Evolutionary conservation across 345 rosid genomes (phyloP).

Genomic region (Raphanus raphanistrum): DNA sequence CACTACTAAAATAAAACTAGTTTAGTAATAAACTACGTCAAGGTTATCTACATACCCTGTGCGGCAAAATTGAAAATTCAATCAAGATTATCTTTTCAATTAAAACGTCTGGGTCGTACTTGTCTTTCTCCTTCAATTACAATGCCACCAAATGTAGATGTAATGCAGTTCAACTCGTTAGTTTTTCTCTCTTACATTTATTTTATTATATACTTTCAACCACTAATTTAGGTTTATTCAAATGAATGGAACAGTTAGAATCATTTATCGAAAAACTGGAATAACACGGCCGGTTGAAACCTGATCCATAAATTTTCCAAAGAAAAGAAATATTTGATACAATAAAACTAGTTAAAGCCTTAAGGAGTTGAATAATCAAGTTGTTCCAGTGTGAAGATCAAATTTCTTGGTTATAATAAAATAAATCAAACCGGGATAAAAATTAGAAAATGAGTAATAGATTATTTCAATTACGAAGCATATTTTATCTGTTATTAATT

Average conservation of each 20-base stretch:
- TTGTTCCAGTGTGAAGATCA: background rate
- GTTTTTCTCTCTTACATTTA: background rate
- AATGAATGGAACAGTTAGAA: slow-evolving; percentile 2
- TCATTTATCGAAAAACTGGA: slow-evolving; percentile 9
- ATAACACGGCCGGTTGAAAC: slow-evolving; percentile 17
- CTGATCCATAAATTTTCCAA: slow-evolving; percentile 1
- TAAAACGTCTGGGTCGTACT: slow-evolving; percentile 7
- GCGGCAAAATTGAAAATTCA: background rate
- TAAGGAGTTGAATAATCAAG: background rate
- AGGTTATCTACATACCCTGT: slow-evolving; percentile 17
- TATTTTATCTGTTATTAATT: background rate
- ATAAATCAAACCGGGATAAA: background rate
- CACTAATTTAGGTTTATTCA: background rate
- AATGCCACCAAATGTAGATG: slow-evolving; percentile 6
- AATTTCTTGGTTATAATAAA: background rate
- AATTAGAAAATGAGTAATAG: background rate
- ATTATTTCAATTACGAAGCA: background rate
- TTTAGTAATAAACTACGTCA: slow-evolving; percentile 23
- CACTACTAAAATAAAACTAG: background rate
- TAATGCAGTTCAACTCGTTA: background rate
- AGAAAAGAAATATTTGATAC: background rate
- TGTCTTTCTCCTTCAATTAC: slow-evolving; percentile 5
- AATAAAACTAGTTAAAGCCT: background rate
- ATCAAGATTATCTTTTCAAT: slow-evolving; percentile 2
- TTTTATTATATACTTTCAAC: background rate